phyloP scores from a whole-genome alignment of 1,139 yeast species.

The Yamadazyma buinensis region DNA sequence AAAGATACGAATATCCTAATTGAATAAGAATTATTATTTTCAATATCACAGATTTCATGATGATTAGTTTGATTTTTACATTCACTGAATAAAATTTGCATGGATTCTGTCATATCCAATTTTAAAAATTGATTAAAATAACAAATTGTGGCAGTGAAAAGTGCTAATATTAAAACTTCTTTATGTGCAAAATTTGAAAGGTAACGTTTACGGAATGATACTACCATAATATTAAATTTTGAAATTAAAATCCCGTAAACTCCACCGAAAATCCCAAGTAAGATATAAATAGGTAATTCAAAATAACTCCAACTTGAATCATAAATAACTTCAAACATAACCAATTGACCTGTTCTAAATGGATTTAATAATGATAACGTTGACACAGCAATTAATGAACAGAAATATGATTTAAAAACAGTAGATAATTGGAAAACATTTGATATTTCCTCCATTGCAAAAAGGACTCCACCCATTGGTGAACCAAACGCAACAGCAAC shows the following conservation, averaged over 20 bases:
- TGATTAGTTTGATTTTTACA: constrained; percentile 51
- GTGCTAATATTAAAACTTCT: constrained; percentile 68
- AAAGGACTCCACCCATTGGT: constrained; percentile 71
- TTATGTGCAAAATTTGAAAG: constrained; percentile 55
- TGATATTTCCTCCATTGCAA: constrained; percentile 72
- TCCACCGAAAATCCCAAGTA: constrained; percentile 90
- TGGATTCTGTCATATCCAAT: constrained; percentile 91
- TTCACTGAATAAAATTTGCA: constrained; percentile 86
- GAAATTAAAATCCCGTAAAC: constrained; percentile 81
- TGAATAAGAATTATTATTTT: constrained; percentile 26
- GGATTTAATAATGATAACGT: constrained; percentile 79
- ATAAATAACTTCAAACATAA: constrained; percentile 83
- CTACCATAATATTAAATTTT: constrained; percentile 73
- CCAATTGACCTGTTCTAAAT: constrained; percentile 90
- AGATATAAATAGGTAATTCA: constrained; percentile 75
- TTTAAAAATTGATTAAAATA: constrained; percentile 80
- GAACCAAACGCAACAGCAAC: constrained; percentile 74
- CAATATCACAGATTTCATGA: constrained; percentile 45
- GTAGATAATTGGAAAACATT: constrained; percentile 71
- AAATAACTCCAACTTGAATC: constrained; percentile 83
- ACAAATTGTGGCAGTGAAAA: constrained; percentile 70
- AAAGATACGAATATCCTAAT: constrained; percentile 43
- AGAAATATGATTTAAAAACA: constrained; percentile 88
- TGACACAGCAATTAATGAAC: constrained; percentile 84
- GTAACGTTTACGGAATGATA: constrained; percentile 71